Base-by-base conservation (phyloP, 192 early-diverging fungal species). In the Spinellus fusiger region DNA sequence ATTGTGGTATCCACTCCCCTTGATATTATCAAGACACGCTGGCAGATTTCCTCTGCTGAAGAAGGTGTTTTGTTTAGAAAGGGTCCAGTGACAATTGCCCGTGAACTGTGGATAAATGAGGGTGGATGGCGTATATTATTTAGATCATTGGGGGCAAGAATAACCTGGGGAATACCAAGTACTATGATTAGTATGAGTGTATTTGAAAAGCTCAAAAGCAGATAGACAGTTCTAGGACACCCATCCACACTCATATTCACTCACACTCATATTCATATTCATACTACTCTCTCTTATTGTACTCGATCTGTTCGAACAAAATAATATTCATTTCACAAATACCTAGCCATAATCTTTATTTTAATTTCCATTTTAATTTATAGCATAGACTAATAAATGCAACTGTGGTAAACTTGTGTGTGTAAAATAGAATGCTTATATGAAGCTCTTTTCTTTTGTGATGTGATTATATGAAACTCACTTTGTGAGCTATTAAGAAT, bases 21-120 rank as follows among this genome's bases (percentile, higher is more conserved):
- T 1, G 91, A 93, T 60, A 77, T 93, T 8, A 80, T 93, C 53
- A 93, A 93, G 62, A 93, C 91, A 15, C 75, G 88, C 16, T 81
- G 84, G 73, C 91, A 93, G 66, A 73, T 84, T 29, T 75, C 79
- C 2, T 49, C 62, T 25, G 26, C 67, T 7, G 50, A 65, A 31
- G 28, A 62, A 46, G 54, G 49, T 5, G 29, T n/a, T n/a, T 27
- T 18, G 4, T 72, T 58, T 56, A 15, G 58, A 9, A 59, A 56
- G 4, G 69, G 72, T 6, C 66, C 77, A 0, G 18, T 61, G 6
- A 49, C 62, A 23, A 80, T 85, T 29, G 58, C 77, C 15, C 28
- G 52, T 16, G 60, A 74, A 4, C 75, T 81, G 80, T 79, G 73
- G 49, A 28, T 15, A 23, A 53, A 55, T 9, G 68, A 75, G 49